Evolutionary conservation across 495 filamentous ascomycete species (phyloP).

Genomic region (Daldinia vernicosa): DNA sequence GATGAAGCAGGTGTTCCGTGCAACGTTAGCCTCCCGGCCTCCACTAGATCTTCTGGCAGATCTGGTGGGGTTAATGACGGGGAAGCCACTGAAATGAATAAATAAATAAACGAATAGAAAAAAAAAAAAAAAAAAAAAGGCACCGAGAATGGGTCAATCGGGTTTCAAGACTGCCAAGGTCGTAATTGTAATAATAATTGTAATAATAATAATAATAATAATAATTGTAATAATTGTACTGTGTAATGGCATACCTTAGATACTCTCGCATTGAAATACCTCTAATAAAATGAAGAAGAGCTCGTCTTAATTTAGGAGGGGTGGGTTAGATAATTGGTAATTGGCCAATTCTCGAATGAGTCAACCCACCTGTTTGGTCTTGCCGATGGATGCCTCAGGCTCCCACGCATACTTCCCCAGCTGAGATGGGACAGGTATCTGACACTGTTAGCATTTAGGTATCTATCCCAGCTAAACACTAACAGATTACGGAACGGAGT

Average conservation of each 20-base stretch:
- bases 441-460: slow-evolving; percentile 14
- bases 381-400: slow-evolving; percentile 40
- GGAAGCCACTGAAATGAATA: not conserved
- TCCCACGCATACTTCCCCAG: slow-evolving; percentile 17
- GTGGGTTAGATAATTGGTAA: slow-evolving; percentile 3
- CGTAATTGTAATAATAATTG: not conserved
- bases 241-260: not conserved
- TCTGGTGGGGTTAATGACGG: not conserved
- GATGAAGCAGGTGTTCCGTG: not conserved
- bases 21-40: not conserved
- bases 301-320: not conserved
- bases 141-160: not conserved
- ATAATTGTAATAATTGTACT: not conserved
- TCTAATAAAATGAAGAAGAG: slow-evolving; percentile 1
- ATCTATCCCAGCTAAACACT: not conserved
- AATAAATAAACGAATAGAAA: not conserved
- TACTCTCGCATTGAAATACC: slow-evolving; percentile 1
- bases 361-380: slow-evolving; percentile 38
- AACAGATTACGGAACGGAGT: slow-evolving; percentile 12
- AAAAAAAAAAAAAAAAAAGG: too few species aligned
- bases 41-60: not conserved
- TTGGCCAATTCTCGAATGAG: slow-evolving; percentile 39
- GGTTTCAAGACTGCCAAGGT: too few species aligned
- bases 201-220: too few species aligned
- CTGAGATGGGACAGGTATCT: slow-evolving; percentile 2